phyloP scores from a whole-genome alignment of 306 rosid genomes.

The Hylodesmum podocarpum region DNA sequence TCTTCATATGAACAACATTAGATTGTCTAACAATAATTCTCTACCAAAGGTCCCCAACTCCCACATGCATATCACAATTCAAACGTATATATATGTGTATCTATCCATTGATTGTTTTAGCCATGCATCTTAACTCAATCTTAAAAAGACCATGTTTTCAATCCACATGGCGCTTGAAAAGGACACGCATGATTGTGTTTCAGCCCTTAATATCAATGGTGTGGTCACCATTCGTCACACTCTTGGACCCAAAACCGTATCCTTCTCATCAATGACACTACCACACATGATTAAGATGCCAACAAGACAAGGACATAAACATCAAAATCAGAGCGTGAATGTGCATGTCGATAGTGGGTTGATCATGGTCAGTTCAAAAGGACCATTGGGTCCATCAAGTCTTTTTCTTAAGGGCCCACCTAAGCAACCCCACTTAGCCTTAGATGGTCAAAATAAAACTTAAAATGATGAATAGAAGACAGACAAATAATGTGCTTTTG shows the following conservation, averaged over 20 bases:
- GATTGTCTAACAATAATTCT: neutral
- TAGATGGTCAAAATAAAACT: neutral
- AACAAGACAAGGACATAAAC: neutral
- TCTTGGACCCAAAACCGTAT: conserved; percentile 26
- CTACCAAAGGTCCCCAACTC: neutral
- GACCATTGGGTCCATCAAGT: conserved; percentile 19
- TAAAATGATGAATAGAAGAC: neutral
- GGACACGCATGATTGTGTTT: conserved; percentile 16
- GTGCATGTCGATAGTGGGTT: neutral
- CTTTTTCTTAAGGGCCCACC: conserved; percentile 15
- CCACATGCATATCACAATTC: neutral
- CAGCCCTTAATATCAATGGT: neutral
- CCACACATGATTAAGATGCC: neutral
- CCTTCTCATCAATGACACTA: neutral
- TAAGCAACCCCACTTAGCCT: conserved; percentile 25
- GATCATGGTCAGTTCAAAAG: conserved; percentile 13
- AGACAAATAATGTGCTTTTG: neutral
- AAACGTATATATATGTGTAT: neutral
- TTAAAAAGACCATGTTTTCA: neutral
- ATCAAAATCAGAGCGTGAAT: conserved; percentile 13
- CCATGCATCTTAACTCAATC: neutral
- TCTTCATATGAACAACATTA: neutral
- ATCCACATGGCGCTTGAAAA: neutral
- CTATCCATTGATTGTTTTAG: neutral
- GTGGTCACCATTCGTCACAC: neutral